Evolutionary conservation across 371 early-diverging fungal species (phyloP).

Genomic region (Parasitella parasitica): DNA sequence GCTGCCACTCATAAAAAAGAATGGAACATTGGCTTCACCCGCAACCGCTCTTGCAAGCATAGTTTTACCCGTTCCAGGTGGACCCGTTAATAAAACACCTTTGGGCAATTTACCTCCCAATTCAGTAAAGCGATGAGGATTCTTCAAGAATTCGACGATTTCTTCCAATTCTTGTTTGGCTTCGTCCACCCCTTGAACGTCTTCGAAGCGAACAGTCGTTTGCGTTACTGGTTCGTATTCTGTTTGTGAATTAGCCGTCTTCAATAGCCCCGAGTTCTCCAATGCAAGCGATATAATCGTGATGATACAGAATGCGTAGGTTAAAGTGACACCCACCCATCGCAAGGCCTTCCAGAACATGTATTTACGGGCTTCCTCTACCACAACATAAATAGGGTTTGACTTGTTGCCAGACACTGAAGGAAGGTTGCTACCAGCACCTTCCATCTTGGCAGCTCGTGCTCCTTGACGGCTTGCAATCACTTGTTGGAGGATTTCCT

Average conservation of each 20-base stretch:
- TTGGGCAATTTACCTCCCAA: slow-evolving; percentile 96
- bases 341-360: slow-evolving; percentile 71
- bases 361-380: slow-evolving; percentile 66
- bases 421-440: slow-evolving; percentile 18
- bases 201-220: slow-evolving; percentile 78
- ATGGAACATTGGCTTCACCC: slow-evolving; percentile 94
- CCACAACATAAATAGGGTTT: slow-evolving; percentile 59
- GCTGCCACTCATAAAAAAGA: slow-evolving; percentile 96
- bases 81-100: slow-evolving; percentile 97
- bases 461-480: slow-evolving; percentile 32
- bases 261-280: slow-evolving; percentile 75
- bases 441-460: slow-evolving; percentile 8
- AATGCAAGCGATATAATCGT: slow-evolving; percentile 72
- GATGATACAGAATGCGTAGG: slow-evolving; percentile 78
- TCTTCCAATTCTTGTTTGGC: slow-evolving; percentile 96
- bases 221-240: slow-evolving; percentile 74
- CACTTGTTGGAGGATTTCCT: slow-evolving; percentile 38
- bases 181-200: slow-evolving; percentile 97
- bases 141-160: slow-evolving; percentile 91
- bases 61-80: slow-evolving; percentile 99
- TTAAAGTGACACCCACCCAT: slow-evolving; percentile 73
- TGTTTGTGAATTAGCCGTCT: slow-evolving; percentile 60
- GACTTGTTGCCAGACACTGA: slow-evolving; percentile 42
- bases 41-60: slow-evolving; percentile 87
- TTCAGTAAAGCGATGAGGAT: slow-evolving; percentile 88